A percentile compares a stretch with the other conserved stretches of the same genome.
These are phyloP conservation scores for Paspalum notatum DNA, from an alignment of 176 grass and related monocot species.

Conservation along the genomic window DNA sequence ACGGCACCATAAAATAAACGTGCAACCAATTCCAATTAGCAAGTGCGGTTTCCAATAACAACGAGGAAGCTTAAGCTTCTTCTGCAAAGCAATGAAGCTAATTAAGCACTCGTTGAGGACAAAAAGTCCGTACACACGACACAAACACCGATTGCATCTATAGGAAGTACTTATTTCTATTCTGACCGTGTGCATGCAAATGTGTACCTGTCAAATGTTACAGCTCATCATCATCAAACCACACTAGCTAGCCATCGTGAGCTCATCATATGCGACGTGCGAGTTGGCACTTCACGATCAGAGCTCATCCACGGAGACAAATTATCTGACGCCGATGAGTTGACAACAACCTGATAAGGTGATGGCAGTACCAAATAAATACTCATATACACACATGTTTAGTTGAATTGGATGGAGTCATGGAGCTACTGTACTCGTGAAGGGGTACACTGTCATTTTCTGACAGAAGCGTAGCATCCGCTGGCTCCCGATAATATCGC, in stretches of 20 bases:
- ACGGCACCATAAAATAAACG: neutral
- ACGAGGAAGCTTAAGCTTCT: neutral
- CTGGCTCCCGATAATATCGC: no score
- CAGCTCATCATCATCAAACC: constrained; percentile 4
- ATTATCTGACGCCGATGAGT: neutral
- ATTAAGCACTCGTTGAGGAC: neutral
- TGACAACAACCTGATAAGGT: neutral
- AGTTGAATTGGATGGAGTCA: neutral
- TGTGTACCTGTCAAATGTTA: neutral
- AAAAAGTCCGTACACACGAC: no score
- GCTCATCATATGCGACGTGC: neutral
- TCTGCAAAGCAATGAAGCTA: neutral
- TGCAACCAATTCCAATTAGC: constrained; percentile 9
- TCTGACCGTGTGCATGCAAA: neutral
- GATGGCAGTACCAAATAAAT: neutral
- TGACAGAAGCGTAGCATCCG: constrained; percentile 27
- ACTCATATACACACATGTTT: neutral
- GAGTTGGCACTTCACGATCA: neutral
- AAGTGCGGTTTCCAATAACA: neutral
- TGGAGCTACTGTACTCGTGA: neutral
- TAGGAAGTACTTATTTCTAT: no score
- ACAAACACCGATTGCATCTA: no score
- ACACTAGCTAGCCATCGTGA: neutral
- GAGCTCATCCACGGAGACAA: neutral
- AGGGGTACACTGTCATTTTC: constrained; percentile 41